Evolutionary conservation across 1,284 basidiomycete species (phyloP).

Genomic region (Papiliotrema flavescens): DNA sequence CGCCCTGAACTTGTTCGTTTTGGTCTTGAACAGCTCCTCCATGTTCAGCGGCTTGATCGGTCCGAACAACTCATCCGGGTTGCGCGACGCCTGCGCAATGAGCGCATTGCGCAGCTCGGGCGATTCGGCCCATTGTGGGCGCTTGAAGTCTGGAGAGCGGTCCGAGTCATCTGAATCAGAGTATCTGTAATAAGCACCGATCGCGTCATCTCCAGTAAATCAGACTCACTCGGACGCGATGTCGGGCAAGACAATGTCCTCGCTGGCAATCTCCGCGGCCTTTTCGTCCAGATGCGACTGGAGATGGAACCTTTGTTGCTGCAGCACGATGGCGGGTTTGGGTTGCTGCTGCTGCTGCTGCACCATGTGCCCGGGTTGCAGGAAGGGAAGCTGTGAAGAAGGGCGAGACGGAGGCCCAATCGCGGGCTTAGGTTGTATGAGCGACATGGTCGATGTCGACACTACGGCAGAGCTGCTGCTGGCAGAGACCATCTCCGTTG

Average conservation of each 20-base stretch:
- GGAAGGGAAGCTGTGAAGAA: conserved; percentile 42
- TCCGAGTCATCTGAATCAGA: conserved; percentile 87
- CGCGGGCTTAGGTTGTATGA: conserved; percentile 6
- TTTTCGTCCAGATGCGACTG: conserved; percentile 53
- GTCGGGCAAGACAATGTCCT: conserved; percentile 78
- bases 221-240: conserved; percentile 72
- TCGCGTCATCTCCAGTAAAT: neutral
- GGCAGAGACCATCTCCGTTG: conserved; percentile 2
- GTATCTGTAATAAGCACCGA: conserved; percentile 58
- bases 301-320: conserved; percentile 43
- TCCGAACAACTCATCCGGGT: conserved; percentile 91
- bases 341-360: neutral
- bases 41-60: conserved; percentile 76
- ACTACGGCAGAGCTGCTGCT: too few relatives aligned
- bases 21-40: conserved; percentile 62
- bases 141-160: conserved; percentile 53
- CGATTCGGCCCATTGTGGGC: conserved; percentile 86
- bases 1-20: conserved; percentile 64
- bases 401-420: conserved; percentile 42
- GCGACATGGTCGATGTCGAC: neutral
- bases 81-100: conserved; percentile 71
- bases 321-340: conserved; percentile 51
- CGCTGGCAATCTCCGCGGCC: conserved; percentile 52
- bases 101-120: conserved; percentile 75
- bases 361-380: neutral